Percentiles rank a stretch among this genome's conserved stretches.
phyloP scores from a whole-genome alignment of 768 basidiomycete species.

The Hemileccinum rubropunctum region DNA sequence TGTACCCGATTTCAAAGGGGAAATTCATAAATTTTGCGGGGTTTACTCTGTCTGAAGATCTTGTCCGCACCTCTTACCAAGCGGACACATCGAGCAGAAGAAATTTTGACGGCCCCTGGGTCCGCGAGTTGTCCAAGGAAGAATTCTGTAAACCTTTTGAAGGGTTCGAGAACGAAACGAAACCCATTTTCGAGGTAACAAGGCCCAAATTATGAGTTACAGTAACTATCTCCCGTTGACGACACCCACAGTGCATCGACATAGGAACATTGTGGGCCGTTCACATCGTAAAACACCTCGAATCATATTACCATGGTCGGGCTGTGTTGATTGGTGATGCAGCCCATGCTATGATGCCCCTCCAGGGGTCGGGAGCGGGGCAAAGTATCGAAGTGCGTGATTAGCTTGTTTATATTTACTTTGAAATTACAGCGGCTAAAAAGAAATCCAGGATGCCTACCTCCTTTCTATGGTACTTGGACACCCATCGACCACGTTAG shows the following conservation, averaged over 20 bases:
- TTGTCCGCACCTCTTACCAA: conserved; percentile 46
- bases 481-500: conserved; percentile 34
- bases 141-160: conserved; percentile 47
- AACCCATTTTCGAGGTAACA: conserved; percentile 50
- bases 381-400: conserved; percentile 41
- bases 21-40: conserved; percentile 62
- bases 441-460: conserved; percentile 32
- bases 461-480: conserved; percentile 41
- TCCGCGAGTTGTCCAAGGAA: conserved; percentile 41
- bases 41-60: conserved; percentile 47
- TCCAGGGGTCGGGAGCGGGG: conserved; percentile 44
- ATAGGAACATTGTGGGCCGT: conserved; percentile 61
- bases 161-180: conserved; percentile 60
- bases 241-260: conserved; percentile 45
- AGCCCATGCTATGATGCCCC: conserved; percentile 42
- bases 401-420: background rate
- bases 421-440: background rate
- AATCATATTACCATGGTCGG: conserved; percentile 48
- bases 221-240: conserved; percentile 2
- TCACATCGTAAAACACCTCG: conserved; percentile 52
- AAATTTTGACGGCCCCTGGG: conserved; percentile 41
- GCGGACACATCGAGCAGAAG: conserved; percentile 11
- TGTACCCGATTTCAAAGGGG: conserved; percentile 59
- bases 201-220: conserved; percentile 9
- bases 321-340: conserved; percentile 49